Evolutionary conservation across 768 basidiomycete species (phyloP), one percentile per base, ranked within the genome.

Genomic region (Psilocybe tampanensis): DNA sequence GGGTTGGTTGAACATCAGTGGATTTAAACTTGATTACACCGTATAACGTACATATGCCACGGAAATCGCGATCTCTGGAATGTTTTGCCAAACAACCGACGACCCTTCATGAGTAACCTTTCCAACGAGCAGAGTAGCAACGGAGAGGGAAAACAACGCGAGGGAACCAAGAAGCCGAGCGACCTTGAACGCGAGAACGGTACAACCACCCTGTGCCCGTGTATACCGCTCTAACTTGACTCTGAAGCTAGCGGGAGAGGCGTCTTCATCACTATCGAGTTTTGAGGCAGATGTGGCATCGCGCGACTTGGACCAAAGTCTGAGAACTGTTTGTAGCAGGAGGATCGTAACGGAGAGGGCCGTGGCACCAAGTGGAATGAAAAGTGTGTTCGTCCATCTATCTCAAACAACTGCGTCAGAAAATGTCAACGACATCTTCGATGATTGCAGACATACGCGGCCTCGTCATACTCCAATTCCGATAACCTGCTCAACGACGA

Each of bases 101-200:
- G 29, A 26, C 11, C 22, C 48, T 23, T 44, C 43, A 9, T 45
- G 54, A 48, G 24, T 18, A 19, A 45, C 49, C 19, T 45, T 29
- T 24, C 43, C 41, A n/a, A n/a, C 22, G 12, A 44, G 3, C 3
- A 54, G 7, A 12, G 55, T 56, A 21, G 34, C 44, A 11, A 58
- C 19, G 21, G 56, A 61, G 8, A 55, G 48, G 13, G 34, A 26
- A 42, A 55, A 42, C 24, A 63, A 32, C 21, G 39, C 23, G 13
- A 63, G 26, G 43, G 53, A 60, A 18, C 59, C 62, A 2, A 58
- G 23, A 6, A 63, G 52, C 13, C 62, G 59, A 3, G 53, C 52
- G 2, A 55, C 17, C n/a, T 50, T 52, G 43, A 52, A 63, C 2
- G 50, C 26, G 32, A 47, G 54, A 11, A 60, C 43, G 15, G 29